Evolutionary conservation across 1,284 basidiomycete genomes (phyloP), one percentile per base, ranked within the genome.

Genomic region (Chondrostereum purpureum): DNA sequence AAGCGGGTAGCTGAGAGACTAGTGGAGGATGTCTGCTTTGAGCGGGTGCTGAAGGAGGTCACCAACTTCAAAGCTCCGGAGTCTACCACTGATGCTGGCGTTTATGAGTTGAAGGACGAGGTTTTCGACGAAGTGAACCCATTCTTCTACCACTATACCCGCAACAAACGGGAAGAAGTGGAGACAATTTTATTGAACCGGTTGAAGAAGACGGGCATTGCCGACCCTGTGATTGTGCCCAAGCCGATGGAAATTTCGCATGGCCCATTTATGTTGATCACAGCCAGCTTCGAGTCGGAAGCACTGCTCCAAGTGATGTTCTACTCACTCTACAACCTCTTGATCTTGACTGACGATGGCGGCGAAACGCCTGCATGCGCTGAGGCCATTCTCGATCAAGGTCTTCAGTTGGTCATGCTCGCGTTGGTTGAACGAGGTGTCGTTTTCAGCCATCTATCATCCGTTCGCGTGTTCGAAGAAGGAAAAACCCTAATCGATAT

Each of bases 141-240:
- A 0, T 96, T 93, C 70, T 98, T 95, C 72, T 91, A 87, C 60
- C 93, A 98, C 59, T 99, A 96, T 65, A 88, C 91, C 10, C 78
- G 94, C 22, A 99, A 99, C 64, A 88, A 93, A 59, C 80, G 93
- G 36, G 92, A 97, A 57, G 90, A 94, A 59, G 94, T 92, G n/a
- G 92, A 95, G 55, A 78, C 76, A 23, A 77, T 89, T 4, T 69
- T 98, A 36, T 72, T 80, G 42, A 77, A 75, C 43, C 73, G 89
- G 39, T 59, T 85, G 42, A 82, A 80, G 70, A 79, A 77, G 60
- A 75, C 69, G 0, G 78, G 78, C 5, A 65, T 75, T 18, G 56
- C 66, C 11, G 81, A 88, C 43, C 83, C 88, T 0, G 80, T 94
- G 14, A 70, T 93, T 46, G 70, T 87, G 2, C 92, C 92, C 0